Evolutionary conservation across 2,329 filamentous ascomycete genomes (phyloP), one percentile per base, ranked within the genome.

Genomic region (Scedosporium dehoogii): DNA sequence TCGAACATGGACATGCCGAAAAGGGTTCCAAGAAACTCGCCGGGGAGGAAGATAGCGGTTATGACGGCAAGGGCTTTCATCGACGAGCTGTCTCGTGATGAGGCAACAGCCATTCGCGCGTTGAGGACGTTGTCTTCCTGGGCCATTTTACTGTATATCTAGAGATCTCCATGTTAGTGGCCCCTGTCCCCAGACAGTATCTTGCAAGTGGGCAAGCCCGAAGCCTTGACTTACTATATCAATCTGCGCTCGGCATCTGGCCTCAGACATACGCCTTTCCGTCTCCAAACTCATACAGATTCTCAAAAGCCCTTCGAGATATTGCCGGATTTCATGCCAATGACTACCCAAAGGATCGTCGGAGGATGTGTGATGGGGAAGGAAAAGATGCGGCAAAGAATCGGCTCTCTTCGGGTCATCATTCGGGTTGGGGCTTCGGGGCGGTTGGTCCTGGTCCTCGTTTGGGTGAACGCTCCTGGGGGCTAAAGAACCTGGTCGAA

Each of bases 81-180:
- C 0, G 77, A 79, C 0, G 76, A 78, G 21, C 73, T 77, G 68
- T 79, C 77, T 16, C 74, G 72, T 1, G 73, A 72, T 2, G 73
- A 75, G 2, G 74, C 69, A 1, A 76, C 74, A 2, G 74, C 74
- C 74, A 76, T 76, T 16, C 74, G 69, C 3, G 74, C 74, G 60
- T 75, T 76, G 59, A 79, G 72, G 29, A 77, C 76, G 65, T 79
- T 79, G 66, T 79, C 77, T 63, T 79, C 77, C 64, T 79, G 77
- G 3, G 77, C 77, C 74, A 79, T 78, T 66, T 78, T 79, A 65
- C 74, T 77, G 70, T 78, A 79, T 63, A 79, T 79, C 74, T 76
- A 42, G 1, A 2, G 33, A 38, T 38, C 33, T 38, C 33, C 25
- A 41, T 16, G 2, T 58, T 33, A n/a, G 55, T 16, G 55, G 6